These are phyloP conservation scores for Grosmannia penicillata DNA, from an alignment of 2,329 filamentous ascomycete species.

Conservation along the genomic window DNA sequence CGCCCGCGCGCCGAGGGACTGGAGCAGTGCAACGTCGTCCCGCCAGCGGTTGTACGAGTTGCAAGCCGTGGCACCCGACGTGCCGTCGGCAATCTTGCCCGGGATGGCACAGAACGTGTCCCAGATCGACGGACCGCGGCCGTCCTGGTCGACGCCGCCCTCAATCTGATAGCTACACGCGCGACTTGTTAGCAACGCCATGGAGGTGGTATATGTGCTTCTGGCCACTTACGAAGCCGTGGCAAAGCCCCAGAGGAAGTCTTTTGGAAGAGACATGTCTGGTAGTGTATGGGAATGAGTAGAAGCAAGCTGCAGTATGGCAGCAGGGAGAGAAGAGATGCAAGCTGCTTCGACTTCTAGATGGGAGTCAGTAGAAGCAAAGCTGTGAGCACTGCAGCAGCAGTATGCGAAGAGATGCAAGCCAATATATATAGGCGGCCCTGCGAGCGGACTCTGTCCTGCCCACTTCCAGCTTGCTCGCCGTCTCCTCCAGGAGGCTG, in stretches of 20 bases:
- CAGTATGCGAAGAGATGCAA: too few relatives aligned
- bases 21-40: constrained; percentile 66
- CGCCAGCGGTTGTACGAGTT: constrained; percentile 72
- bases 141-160: constrained; percentile 59
- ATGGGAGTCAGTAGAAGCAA: too few relatives aligned
- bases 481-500: too few relatives aligned
- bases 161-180: constrained; percentile 78
- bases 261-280: constrained; percentile 45
- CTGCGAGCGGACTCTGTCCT: too few relatives aligned
- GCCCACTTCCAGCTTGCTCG: too few relatives aligned
- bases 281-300: neutral
- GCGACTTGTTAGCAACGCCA: neutral
- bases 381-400: too few relatives aligned
- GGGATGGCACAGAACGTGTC: constrained; percentile 72
- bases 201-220: neutral
- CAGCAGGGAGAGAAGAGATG: too few relatives aligned
- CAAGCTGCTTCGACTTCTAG: too few relatives aligned
- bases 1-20: constrained; percentile 53
- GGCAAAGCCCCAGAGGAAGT: constrained; percentile 70
- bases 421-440: too few relatives aligned
- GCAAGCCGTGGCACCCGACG: constrained; percentile 63
- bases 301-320: neutral
- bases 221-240: constrained; percentile 60
- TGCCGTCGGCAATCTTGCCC: constrained; percentile 70
- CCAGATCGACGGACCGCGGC: constrained; percentile 74